A percentile compares a stretch with the other conserved stretches of the same genome.
Evolutionary conservation across 1,284 basidiomycete genomes (phyloP).

Genomic region (Papiliotrema laurentii): DNA sequence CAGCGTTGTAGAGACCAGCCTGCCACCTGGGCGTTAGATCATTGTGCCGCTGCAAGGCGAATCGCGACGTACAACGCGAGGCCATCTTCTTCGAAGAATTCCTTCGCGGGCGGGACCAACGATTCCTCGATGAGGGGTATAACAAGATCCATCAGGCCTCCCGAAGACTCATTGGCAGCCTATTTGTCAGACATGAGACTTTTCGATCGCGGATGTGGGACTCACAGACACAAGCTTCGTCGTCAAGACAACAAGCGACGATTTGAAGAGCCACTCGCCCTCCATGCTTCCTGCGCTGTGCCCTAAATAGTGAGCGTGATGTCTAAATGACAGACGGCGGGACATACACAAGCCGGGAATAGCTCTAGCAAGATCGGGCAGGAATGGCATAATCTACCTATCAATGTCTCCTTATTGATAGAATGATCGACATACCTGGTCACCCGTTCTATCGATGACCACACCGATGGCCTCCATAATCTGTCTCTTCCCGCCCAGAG

Average conservation of each 20-base stretch:
- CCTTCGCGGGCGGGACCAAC: constrained; percentile 59
- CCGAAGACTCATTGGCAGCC: constrained; percentile 38
- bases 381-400: constrained; percentile 63
- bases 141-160: constrained; percentile 52
- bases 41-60: neutral
- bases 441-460: constrained; percentile 65
- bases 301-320: constrained; percentile 26
- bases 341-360: constrained; percentile 74
- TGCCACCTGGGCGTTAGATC: constrained; percentile 55
- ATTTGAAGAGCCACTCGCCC: constrained; percentile 75
- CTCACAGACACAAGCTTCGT: constrained; percentile 66
- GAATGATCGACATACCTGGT: constrained; percentile 51
- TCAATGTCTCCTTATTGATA: neutral
- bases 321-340: constrained; percentile 1
- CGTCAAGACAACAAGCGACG: constrained; percentile 65
- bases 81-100: constrained; percentile 74
- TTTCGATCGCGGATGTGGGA: constrained; percentile 1
- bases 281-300: constrained; percentile 48
- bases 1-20: constrained; percentile 64
- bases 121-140: constrained; percentile 73
- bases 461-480: constrained; percentile 66
- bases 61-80: constrained; percentile 52
- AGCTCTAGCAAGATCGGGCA: constrained; percentile 61
- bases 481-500: constrained; percentile 70
- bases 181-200: constrained; percentile 5